phyloP scores from a whole-genome alignment of 2,329 filamentous ascomycete genomes.

The Trichoderma breve region DNA sequence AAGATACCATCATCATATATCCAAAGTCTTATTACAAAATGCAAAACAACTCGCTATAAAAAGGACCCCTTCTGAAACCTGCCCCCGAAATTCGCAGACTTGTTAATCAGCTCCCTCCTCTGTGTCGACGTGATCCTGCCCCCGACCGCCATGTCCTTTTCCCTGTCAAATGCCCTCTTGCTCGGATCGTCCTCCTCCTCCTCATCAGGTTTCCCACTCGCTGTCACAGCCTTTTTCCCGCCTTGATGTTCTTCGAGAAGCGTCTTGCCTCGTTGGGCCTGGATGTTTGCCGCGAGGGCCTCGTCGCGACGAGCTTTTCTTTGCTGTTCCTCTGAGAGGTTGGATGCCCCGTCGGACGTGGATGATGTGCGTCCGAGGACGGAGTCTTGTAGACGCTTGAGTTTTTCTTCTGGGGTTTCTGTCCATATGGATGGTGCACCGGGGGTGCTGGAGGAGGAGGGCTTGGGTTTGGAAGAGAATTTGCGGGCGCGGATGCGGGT shows the following conservation, averaged over 20 bases:
- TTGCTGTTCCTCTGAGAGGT: constrained; percentile 42
- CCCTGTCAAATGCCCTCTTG: constrained; percentile 80
- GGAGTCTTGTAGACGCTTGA: constrained; percentile 74
- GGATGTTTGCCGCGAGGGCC: constrained; percentile 49
- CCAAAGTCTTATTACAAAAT: background rate
- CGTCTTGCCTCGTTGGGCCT: constrained; percentile 55
- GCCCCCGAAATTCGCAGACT: constrained; percentile 76
- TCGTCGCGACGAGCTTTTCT: constrained; percentile 57
- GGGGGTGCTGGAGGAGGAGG: constrained; percentile 30
- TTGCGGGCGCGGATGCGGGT: constrained; percentile 79
- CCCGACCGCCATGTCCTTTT: constrained; percentile 87
- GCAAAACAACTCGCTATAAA: constrained; percentile 36
- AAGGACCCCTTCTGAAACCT: constrained; percentile 76
- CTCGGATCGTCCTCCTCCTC: constrained; percentile 89
- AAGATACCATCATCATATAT: background rate
- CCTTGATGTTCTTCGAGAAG: constrained; percentile 55
- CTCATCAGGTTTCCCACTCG: constrained; percentile 41
- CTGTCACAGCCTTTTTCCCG: constrained; percentile 50
- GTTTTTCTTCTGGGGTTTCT: constrained; percentile 86
- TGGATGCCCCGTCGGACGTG: constrained; percentile 27
- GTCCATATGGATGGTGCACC: constrained; percentile 75
- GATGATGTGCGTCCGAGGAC: constrained; percentile 67
- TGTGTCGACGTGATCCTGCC: constrained; percentile 70
- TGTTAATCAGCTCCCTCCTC: constrained; percentile 73
- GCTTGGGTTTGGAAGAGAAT: constrained; percentile 64